phyloP scores from a whole-genome alignment of 1,139 yeast species.

The Scheffersomyces illinoinensis region DNA sequence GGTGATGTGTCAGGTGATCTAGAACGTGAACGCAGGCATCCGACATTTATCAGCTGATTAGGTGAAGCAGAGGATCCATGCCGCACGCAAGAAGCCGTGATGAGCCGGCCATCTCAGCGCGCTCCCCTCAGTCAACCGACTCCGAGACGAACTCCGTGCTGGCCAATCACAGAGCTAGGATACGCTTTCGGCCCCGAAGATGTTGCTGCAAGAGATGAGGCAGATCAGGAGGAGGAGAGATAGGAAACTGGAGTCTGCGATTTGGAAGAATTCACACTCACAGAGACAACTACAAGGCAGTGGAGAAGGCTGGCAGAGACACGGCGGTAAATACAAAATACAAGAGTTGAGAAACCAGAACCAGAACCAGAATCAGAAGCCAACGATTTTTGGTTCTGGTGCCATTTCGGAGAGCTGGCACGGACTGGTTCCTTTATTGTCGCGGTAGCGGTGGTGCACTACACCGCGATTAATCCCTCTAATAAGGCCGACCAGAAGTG shows the following conservation, averaged over 20 bases:
- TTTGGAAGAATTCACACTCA: not conserved
- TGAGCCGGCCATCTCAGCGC: not conserved
- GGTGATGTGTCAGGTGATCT: not conserved
- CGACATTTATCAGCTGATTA: not conserved
- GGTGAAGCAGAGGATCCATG: not conserved
- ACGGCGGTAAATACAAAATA: not conserved
- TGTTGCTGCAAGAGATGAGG: not conserved
- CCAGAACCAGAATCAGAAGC: not conserved
- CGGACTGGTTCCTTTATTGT: too few species aligned
- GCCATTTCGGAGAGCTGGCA: not conserved
- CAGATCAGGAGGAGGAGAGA: not conserved
- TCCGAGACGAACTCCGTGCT: not conserved
- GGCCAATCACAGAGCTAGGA: not conserved
- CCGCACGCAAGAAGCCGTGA: not conserved
- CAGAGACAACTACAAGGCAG: not conserved
- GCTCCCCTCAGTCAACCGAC: not conserved
- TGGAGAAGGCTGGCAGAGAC: not conserved
- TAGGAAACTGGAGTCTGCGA: not conserved
- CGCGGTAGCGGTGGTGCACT: not conserved
- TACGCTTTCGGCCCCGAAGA: not conserved
- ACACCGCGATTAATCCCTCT: not conserved
- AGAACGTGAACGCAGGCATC: not conserved
- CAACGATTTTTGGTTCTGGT: not conserved
- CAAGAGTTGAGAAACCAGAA: not conserved
- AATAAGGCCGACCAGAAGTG: not conserved